A percentile compares a stretch with the other conserved stretches of the same genome.
phyloP scores from a whole-genome alignment of 371 early-diverging fungal species.

The Syncephalis plumigaleata region DNA sequence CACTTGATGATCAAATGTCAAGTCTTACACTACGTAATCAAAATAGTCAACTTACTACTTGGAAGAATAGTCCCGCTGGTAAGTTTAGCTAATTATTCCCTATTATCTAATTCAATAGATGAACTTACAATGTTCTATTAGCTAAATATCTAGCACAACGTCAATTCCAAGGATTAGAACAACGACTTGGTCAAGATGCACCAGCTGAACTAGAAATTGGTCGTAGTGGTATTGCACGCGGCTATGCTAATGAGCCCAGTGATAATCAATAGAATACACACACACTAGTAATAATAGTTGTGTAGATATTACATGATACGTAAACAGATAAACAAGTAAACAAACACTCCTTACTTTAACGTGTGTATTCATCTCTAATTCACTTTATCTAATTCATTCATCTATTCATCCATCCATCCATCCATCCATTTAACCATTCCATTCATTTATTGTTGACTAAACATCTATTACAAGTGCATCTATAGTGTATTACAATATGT shows the following conservation, averaged over 20 bases:
- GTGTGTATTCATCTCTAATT: no score
- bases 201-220: conserved; percentile 57
- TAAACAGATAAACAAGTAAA: no score
- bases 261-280: background rate
- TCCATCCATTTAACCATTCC: background rate
- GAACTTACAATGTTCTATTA: conserved; percentile 2
- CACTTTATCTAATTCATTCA: background rate
- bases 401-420: background rate
- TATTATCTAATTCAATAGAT: background rate
- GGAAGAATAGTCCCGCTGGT: conserved; percentile 63
- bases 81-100: conserved; percentile 12
- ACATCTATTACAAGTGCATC: no score
- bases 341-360: no score
- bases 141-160: conserved; percentile 49
- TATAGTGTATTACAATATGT: no score
- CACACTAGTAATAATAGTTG: no score
- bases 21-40: conserved; percentile 34
- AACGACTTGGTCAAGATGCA: conserved; percentile 40
- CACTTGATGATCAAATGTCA: conserved; percentile 13
- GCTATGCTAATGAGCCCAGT: conserved; percentile 28
- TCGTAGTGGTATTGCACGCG: conserved; percentile 70
- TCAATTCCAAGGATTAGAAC: conserved; percentile 64
- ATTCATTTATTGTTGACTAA: background rate
- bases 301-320: no score
- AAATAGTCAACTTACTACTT: conserved; percentile 36